A percentile compares a stretch with the other conserved stretches of the same genome.
Evolutionary conservation across 2,329 filamentous ascomycete species (phyloP).

Genomic region (Colletotrichum phormii): DNA sequence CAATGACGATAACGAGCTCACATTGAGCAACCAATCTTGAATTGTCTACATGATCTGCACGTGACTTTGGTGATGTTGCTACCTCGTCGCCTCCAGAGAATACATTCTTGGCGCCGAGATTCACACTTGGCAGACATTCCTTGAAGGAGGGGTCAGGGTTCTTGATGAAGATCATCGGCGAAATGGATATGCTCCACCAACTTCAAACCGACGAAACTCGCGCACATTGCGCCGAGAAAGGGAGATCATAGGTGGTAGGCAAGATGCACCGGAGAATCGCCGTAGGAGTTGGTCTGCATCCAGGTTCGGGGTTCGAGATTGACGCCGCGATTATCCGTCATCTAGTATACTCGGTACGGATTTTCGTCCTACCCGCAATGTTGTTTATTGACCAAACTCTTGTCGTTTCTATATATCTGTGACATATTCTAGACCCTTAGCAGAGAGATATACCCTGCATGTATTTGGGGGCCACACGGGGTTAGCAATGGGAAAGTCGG

Average conservation of each 20-base stretch:
- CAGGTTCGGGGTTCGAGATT: no score
- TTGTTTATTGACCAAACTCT: background rate
- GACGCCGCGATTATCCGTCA: background rate
- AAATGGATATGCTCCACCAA: slow-evolving; percentile 20
- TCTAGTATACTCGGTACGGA: no score
- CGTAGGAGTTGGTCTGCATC: background rate
- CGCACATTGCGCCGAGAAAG: background rate
- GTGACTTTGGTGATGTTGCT: background rate
- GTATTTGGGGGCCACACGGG: background rate
- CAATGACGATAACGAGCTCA: slow-evolving; percentile 31
- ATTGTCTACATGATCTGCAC: background rate
- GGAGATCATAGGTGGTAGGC: background rate
- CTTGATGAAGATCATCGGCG: slow-evolving; percentile 23
- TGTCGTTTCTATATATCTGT: background rate
- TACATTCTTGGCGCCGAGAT: background rate
- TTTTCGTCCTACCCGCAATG: background rate
- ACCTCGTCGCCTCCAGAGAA: background rate
- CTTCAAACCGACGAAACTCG: slow-evolving; percentile 4
- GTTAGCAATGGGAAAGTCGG: no score
- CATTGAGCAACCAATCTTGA: slow-evolving; percentile 18
- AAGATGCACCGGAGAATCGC: background rate
- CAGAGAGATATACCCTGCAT: background rate
- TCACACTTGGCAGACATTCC: slow-evolving; percentile 10
- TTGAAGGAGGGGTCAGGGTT: background rate
- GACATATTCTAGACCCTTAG: no score